Conservation (phyloP, 2,329 filamentous ascomycete species). For the Tolypocladium tundrense region DNA sequence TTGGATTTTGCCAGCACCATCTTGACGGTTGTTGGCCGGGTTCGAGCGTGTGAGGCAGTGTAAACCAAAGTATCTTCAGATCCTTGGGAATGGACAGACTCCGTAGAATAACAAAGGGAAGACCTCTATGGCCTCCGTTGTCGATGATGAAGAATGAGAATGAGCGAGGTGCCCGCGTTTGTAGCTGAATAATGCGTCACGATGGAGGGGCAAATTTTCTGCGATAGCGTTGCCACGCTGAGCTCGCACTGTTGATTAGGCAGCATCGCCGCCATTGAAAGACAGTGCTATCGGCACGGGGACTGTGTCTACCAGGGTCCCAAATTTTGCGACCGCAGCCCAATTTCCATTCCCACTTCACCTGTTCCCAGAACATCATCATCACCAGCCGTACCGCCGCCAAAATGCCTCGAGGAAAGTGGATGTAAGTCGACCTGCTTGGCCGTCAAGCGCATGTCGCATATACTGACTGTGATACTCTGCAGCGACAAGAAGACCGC, state of each 20-base stretch:
- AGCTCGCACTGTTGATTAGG: neutral
- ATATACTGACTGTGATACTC: conserved; percentile 5
- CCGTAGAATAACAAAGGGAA: no score
- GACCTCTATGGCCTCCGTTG: neutral
- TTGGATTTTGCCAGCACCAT: conserved; percentile 79
- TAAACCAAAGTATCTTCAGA: neutral
- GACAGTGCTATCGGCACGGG: conserved; percentile 19
- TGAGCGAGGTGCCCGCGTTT: neutral
- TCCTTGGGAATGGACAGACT: neutral
- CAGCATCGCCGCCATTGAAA: accelerated
- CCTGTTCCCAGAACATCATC: neutral
- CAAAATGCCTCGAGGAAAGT: conserved; percentile 67
- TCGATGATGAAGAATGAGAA: conserved; percentile 6
- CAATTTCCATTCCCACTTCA: conserved; percentile 10
- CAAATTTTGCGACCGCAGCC: conserved; percentile 17
- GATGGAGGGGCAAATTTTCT: conserved; percentile 41
- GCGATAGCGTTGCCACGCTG: neutral
- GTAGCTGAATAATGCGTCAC: conserved; percentile 28
- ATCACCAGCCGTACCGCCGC: neutral
- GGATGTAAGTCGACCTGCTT: conserved; percentile 37
- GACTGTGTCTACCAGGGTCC: conserved; percentile 14
- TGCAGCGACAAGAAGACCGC: conserved; percentile 74
- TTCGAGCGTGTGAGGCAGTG: neutral
- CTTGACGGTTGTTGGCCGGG: conserved; percentile 15
- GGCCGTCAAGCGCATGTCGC: no score